Base-by-base conservation (phyloP, 192 early-diverging fungal genomes). In the Linnemannia exigua region DNA sequence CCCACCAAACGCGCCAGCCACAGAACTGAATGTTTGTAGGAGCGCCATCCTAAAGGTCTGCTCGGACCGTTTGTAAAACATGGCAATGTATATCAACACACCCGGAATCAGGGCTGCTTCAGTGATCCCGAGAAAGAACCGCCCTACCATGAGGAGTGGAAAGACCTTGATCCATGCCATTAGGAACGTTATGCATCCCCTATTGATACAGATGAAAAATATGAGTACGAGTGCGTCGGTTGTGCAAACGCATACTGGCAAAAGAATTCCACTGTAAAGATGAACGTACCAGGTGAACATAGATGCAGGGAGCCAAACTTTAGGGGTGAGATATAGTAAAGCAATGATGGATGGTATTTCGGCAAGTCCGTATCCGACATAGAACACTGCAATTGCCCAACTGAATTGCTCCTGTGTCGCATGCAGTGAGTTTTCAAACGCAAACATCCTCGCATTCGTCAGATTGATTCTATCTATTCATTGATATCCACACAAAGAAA, bases 101-200 rank as follows among this genome's bases (percentile, higher is more conserved):
- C 92, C 92, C 14, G 93, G 93, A 75, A 92, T 85, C 28, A 93
- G 81, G 20, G 90, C 93, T 16, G 92, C 90, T n/a, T 85, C 77
- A 17, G 83, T 46, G 8, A 79, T 69, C 5, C 83, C 83, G 0
- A 85, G 69, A 16, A 79, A 44, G 58, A 79, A 79, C 16, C 83
- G 72, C 3, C 17, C 28, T 12, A 67, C 46, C 3, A 79, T 58
- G 5, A 79, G 47, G 2, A 79, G 16, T 14, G 72, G 52, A 28
- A 79, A 67, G 25, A 15, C 17, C 54, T 76, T 71, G 9, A 54
- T 25, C 83, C 77, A 85, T 5, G 83, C 83, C 68, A 85, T 25
- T 6, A n/a, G 17, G 50, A 79, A 85, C 8, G 73, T 79, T 22
- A 79, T 75, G 41, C 72, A 85, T 14, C 77, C 77, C 77, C 83